Evolutionary conservation across 768 basidiomycete species (phyloP).

Genomic region (Panaeolus papilionaceus): DNA sequence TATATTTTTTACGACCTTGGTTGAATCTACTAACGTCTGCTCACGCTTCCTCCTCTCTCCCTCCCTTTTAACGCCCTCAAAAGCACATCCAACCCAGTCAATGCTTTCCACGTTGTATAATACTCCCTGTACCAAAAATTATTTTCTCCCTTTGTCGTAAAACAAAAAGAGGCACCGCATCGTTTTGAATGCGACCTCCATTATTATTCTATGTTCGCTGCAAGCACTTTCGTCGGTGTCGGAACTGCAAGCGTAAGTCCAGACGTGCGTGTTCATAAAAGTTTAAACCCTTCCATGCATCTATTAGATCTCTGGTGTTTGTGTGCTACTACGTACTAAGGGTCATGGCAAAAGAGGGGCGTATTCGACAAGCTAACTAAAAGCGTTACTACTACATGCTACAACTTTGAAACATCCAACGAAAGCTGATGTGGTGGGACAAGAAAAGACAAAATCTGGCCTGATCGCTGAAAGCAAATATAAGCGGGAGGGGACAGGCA

Average conservation of each 20-base stretch:
- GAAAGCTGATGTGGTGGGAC: neutral
- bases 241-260: too few relatives aligned
- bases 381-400: neutral
- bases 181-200: neutral
- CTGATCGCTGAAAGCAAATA: too few relatives aligned
- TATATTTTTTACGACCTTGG: constrained; percentile 12
- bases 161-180: neutral
- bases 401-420: neutral
- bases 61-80: neutral
- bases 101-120: constrained; percentile 10
- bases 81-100: neutral
- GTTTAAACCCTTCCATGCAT: neutral
- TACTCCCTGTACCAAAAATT: constrained; percentile 10
- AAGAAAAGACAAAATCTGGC: neutral
- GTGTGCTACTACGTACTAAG: neutral
- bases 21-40: constrained; percentile 1
- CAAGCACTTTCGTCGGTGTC: neutral
- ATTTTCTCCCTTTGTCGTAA: constrained; percentile 4
- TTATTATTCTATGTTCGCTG: neutral
- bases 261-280: neutral
- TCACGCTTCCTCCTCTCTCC: neutral
- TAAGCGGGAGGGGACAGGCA: too few relatives aligned
- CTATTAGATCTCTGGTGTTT: neutral
- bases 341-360: neutral
- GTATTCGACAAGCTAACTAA: constrained; percentile 7